Base-by-base conservation (phyloP, 1,139 yeast species). In the Scheffersomyces illinoinensis region DNA sequence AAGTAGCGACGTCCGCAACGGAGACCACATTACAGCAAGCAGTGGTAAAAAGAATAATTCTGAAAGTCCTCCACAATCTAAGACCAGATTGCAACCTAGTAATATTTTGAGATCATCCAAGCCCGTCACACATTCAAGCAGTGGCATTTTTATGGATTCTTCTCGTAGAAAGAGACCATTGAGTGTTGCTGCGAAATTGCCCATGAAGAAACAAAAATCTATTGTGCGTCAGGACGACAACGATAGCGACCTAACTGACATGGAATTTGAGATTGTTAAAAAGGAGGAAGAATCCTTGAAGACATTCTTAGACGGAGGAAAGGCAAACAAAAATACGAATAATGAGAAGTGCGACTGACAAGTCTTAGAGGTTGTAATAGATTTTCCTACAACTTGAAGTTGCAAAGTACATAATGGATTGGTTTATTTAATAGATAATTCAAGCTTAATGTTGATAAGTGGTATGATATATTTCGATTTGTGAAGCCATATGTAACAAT, bases 241-340 rank as follows among this genome's bases (percentile, higher is more conserved):
- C 47, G 74, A 70, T 1, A 68, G 72, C 55, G 74, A 71, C 50
- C 58, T 70, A 50, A 70, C 71, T 39, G 74, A 70, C 47, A 64
- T 67, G 47, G 73, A 69, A 26, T 67, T 62, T 12, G 67, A 67
- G n/a, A 58, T 64, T 43, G 61, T 60, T 43, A 63, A 63, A 26
- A 68, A 65, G 43, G 66, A 64, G 19, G 66, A 66, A 50, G 65
- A 64, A 43, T 58, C 61, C 39, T 58, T 62, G 46, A 62, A 61
- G 33, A 54, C 57, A 21, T 64, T 62, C 52, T 58, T 63, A 53
- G 63, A 61, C 51, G 56, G n/a, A 33, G 59, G 17, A 33, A 8
- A 33, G 14, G 43, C 17, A 33, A 12, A 33, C 17, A 33, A 33
- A 33, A 33, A 33, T 5, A 33, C 43, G 17, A 33, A 12, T 33